Conservation (phyloP, 306 rosid genomes). For the Glycine soja region DNA sequence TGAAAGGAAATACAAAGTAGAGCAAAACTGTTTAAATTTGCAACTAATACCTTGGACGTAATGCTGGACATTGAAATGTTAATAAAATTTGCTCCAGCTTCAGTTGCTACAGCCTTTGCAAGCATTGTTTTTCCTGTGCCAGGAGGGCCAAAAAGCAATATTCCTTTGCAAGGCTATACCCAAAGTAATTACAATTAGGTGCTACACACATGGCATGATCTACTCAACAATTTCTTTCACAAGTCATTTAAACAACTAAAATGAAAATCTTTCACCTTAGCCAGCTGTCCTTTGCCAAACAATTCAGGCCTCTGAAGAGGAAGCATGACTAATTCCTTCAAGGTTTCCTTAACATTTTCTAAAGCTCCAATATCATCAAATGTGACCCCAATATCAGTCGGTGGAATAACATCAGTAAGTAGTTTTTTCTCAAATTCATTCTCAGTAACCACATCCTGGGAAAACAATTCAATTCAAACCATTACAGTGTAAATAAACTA, state of each 20-base stretch:
- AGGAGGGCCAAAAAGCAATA: constrained; percentile 97
- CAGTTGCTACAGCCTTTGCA: constrained; percentile 99
- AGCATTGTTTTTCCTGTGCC: constrained; percentile 99
- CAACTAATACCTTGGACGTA: constrained; percentile 78
- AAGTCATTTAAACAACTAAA: constrained; percentile 16
- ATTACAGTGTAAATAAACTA: not conserved
- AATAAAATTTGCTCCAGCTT: constrained; percentile 97
- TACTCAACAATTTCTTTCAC: constrained; percentile 20
- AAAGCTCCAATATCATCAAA: constrained; percentile 97
- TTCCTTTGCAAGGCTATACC: constrained; percentile 94
- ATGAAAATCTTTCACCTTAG: constrained; percentile 64
- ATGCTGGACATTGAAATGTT: constrained; percentile 97
- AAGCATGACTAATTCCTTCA: constrained; percentile 98
- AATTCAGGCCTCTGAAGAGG: constrained; percentile 96
- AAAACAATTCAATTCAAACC: constrained; percentile 19
- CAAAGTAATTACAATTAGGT: constrained; percentile 37
- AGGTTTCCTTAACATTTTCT: constrained; percentile 93
- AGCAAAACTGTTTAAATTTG: constrained; percentile 11
- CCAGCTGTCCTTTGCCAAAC: constrained; percentile 87
- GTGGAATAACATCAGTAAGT: constrained; percentile 92
- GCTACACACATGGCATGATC: constrained; percentile 23
- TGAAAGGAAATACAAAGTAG: constrained; percentile 4
- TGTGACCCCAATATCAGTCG: constrained; percentile 88
- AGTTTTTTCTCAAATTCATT: constrained; percentile 95
- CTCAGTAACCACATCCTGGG: constrained; percentile 93